phyloP scores from a whole-genome alignment of 2,329 filamentous ascomycete species.

The Phaeosphaeriaceae sp. region DNA sequence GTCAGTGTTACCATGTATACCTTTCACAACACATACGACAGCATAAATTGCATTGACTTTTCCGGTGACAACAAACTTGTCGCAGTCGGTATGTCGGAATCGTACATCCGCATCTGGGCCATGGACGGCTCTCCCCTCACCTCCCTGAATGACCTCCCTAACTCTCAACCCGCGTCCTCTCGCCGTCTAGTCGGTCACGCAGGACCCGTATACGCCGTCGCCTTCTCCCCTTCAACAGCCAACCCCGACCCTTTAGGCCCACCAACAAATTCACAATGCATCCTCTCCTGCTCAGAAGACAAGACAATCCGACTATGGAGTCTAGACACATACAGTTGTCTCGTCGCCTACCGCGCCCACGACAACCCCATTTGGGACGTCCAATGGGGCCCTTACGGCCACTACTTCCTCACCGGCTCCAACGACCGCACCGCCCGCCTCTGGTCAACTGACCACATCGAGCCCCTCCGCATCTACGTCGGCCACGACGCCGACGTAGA shows the following conservation, averaged over 20 bases:
- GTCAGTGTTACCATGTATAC: conserved; percentile 97
- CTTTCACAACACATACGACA: conserved; percentile 94
- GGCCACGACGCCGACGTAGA: conserved; percentile 96
- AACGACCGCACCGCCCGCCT: conserved; percentile 90
- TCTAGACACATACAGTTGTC: conserved; percentile 86
- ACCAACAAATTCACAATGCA: conserved; percentile 71
- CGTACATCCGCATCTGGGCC: conserved; percentile 94
- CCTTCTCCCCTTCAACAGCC: conserved; percentile 77
- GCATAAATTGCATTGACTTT: conserved; percentile 92
- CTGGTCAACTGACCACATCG: conserved; percentile 92
- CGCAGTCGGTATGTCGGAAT: conserved; percentile 88
- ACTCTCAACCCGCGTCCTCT: conserved; percentile 69
- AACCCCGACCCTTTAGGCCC: conserved; percentile 55
- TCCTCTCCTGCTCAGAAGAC: conserved; percentile 88
- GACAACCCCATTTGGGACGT: conserved; percentile 88
- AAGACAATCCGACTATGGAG: conserved; percentile 92
- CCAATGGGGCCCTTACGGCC: conserved; percentile 88
- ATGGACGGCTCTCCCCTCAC: conserved; percentile 83
- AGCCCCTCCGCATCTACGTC: conserved; percentile 83
- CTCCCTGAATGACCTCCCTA: conserved; percentile 63
- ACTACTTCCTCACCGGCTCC: conserved; percentile 89
- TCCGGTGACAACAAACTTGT: conserved; percentile 88
- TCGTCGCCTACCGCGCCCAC: conserved; percentile 93
- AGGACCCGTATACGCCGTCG: conserved; percentile 84
- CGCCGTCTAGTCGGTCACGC: conserved; percentile 83